Evolutionary conservation across 1,139 yeast species (phyloP).

Genomic region (Geotrichum histeridarum): DNA sequence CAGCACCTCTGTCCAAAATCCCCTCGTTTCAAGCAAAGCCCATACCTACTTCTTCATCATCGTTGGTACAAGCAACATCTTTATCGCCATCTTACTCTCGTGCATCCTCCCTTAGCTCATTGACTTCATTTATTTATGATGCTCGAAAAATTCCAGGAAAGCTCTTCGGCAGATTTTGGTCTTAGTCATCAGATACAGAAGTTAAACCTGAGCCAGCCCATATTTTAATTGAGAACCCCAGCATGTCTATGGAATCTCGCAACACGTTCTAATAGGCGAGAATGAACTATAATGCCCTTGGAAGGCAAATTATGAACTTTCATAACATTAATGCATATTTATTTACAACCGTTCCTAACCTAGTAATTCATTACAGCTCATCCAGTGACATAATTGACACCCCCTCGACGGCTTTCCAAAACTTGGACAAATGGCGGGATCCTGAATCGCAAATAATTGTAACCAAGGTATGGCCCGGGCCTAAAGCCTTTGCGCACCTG

Average conservation of each 20-base stretch:
- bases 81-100: too few species aligned
- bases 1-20: too few species aligned
- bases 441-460: conserved; percentile 95
- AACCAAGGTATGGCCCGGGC: conserved; percentile 68
- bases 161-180: conserved; percentile 2
- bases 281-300: too few species aligned
- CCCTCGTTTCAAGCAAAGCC: too few species aligned
- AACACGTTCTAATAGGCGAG: too few species aligned
- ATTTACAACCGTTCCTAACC: background rate
- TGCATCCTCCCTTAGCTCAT: background rate
- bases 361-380: conserved; percentile 5
- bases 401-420: conserved; percentile 56
- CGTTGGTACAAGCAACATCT: too few species aligned
- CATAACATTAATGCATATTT: background rate
- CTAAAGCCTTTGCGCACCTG: conserved; percentile 51
- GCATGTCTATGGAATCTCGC: background rate
- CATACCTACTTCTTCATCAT: too few species aligned
- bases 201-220: background rate
- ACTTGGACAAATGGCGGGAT: conserved; percentile 79
- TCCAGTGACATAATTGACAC: conserved; percentile 12
- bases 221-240: background rate
- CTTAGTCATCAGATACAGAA: background rate
- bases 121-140: background rate
- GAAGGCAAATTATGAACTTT: background rate
- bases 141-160: conserved; percentile 3